Evolutionary conservation across 495 filamentous ascomycete genomes (phyloP), one percentile per base, ranked within the genome.

Genomic region (Penicillium herquei): DNA sequence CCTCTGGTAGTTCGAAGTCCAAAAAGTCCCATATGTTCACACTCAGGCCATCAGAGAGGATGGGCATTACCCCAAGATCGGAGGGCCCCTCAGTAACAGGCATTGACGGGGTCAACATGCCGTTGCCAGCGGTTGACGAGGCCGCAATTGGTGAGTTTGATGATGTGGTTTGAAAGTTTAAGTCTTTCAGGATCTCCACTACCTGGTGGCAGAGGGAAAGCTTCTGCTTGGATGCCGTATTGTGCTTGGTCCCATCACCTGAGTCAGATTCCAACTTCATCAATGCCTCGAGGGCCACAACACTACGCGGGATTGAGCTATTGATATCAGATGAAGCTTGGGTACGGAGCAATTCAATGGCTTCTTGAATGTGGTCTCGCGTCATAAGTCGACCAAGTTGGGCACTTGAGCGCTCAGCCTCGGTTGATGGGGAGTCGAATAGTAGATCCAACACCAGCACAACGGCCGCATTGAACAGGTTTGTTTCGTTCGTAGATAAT

Each of bases 361-460:
- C 63, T 41, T 69, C 63, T 37, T 53, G 30, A 11, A 69, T 52
- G 40, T 69, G 66, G 32, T 66, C 63, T 31, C 55, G 58, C 9
- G 47, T 54, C 59, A 68, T 63, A n/a, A 66, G 17, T 51, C 63
- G 54, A 61, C 48, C 54, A 21, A 68, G 44, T 33, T 57, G 52
- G 13, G 45, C 41, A 21, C 49, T 51, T n/a, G 51, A 35, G 12
- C 17, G 3, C 26, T 57, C 57, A 18, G 26, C 40, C 32, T 33
- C 18, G 18, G 39, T 49, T 12, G 30, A 40, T 37, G 16, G 17
- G 11, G 59, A 32, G 13, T 43, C 43, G 21, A 51, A 66, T 10
- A 67, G 43, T 40, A 66, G 33, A 33, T 57, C 55, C 14, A 64
- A 13, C 11, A 69, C 42, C 17, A 69, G 39, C 26, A 57, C 51